Evolutionary conservation across 352 stramenopile genomes (phyloP), one percentile per base, ranked within the genome.

Genomic region (Globisporangium spinosum): DNA sequence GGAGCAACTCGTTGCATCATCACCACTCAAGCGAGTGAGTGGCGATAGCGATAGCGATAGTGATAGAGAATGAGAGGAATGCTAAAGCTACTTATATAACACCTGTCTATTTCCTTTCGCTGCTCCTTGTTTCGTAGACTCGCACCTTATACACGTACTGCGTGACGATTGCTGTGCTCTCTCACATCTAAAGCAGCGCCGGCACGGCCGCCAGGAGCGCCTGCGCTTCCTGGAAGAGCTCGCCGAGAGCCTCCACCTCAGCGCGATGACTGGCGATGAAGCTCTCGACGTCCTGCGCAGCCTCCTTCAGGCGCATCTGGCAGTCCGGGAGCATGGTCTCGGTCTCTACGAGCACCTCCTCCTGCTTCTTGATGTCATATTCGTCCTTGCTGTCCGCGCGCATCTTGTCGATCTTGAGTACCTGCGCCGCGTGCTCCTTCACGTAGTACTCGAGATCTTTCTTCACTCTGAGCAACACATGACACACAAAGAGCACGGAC

Each of bases 371-470:
- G 67, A 94, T 79, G 68, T 92, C 83, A 69, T 92, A 72, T 68
- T 91, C 83, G 73, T 92, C 86, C 49, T 73, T 77, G 8, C 54
- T 29, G 22, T 85, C 82, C 15, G 62, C 62, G 63, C 86, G 83
- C 86, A 94, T 91, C 53, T 74, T 71, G 13, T 83, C 84, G 63
- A 94, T 88, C 72, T 87, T 87, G 22, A 49, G 54, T 57, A 72
- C 65, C 62, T 94, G 86, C 8, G 79, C 68, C 9, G 68, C 60
- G 71, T 87, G 82, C 70, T 94, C 86, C 68, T 94, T 89, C 49
- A 68, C 78, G 72, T 94, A 94, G 67, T 90, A 94, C 71, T 87
- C 83, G 20, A 94, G 71, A 62, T 94, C 86, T 67, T 94, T 94
- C 75, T 91, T 94, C 63, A 93, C 72, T 43, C 85, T 92, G 15